Percentiles rank a stretch among this genome's conserved stretches.
Evolutionary conservation across 768 basidiomycete species (phyloP).

Genomic region (Nevesoporus exiguus): DNA sequence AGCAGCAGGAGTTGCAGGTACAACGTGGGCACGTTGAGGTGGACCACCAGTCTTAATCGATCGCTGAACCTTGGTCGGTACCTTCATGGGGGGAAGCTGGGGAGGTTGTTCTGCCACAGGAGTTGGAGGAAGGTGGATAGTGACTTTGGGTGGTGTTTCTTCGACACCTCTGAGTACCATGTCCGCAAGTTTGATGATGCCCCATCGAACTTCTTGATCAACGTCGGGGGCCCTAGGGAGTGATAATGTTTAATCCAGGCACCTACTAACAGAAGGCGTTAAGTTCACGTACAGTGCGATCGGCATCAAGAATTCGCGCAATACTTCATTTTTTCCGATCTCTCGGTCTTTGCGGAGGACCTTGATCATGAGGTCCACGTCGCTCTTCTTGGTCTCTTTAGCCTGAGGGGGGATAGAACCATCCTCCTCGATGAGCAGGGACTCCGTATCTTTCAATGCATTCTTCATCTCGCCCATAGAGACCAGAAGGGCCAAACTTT

Average conservation of each 20-base stretch:
- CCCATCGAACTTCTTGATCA: conserved; percentile 90
- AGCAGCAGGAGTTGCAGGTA: conserved; percentile 30
- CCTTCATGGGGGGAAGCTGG: conserved; percentile 52
- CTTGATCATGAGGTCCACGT: conserved; percentile 82
- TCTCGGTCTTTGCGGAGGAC: conserved; percentile 84
- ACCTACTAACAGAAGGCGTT: conserved; percentile 1
- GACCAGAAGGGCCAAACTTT: conserved; percentile 80
- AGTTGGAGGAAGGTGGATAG: conserved; percentile 74
- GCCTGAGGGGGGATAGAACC: conserved; percentile 66
- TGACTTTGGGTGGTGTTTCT: conserved; percentile 84
- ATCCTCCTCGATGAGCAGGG: conserved; percentile 83
- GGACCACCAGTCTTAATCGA: conserved; percentile 36
- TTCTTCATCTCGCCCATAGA: conserved; percentile 90
- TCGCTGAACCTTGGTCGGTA: conserved; percentile 38
- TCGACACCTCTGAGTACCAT: conserved; percentile 78
- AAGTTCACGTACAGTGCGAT: conserved; percentile 63
- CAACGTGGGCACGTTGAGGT: conserved; percentile 28
- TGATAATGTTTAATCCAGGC: not conserved
- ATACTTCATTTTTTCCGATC: conserved; percentile 72
- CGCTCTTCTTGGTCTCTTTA: conserved; percentile 77
- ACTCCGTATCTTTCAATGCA: conserved; percentile 66
- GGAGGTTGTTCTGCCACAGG: conserved; percentile 64
- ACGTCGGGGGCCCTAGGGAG: conserved; percentile 61
- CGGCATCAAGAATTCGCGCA: conserved; percentile 79
- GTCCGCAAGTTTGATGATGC: conserved; percentile 87